Evolutionary conservation across 2,329 filamentous ascomycete species (phyloP).

Genomic region (Colletotrichum plurivorum): DNA sequence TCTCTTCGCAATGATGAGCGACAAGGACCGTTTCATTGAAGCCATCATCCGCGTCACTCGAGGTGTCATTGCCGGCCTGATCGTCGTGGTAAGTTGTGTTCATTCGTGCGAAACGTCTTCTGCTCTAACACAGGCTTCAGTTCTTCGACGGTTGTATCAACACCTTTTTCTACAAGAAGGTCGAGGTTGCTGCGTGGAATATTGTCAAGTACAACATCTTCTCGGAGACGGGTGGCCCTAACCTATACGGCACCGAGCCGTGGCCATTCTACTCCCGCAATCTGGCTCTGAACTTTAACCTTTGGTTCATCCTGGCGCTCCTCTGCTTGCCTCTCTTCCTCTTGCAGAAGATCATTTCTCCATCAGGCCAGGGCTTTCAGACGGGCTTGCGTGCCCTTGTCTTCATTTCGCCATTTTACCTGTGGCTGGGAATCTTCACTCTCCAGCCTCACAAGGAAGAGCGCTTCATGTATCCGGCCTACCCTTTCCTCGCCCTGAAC

Average conservation of each 20-base stretch:
- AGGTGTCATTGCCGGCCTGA: slow-evolving; percentile 75
- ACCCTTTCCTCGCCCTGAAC: slow-evolving; percentile 91
- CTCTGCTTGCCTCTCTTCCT: slow-evolving; percentile 81
- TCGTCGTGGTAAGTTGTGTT: slow-evolving; percentile 75
- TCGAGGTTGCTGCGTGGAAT: slow-evolving; percentile 86
- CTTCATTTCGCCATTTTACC: slow-evolving; percentile 88
- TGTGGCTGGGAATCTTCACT: slow-evolving; percentile 94
- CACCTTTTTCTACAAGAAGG: slow-evolving; percentile 86
- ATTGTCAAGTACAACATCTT: slow-evolving; percentile 98
- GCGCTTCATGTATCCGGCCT: slow-evolving; percentile 97
- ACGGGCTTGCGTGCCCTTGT: slow-evolving; percentile 82
- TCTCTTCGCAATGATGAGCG: slow-evolving; percentile 68
- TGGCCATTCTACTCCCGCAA: slow-evolving; percentile 98
- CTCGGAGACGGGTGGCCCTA: slow-evolving; percentile 82
- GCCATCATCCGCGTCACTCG: slow-evolving; percentile 74
- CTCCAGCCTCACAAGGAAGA: slow-evolving; percentile 97
- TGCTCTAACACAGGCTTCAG: slow-evolving; percentile 57
- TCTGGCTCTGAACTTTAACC: slow-evolving; percentile 91
- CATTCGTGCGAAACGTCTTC: not conserved
- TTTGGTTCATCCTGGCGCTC: slow-evolving; percentile 90
- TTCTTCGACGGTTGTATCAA: slow-evolving; percentile 79
- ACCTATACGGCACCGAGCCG: slow-evolving; percentile 95
- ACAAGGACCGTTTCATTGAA: slow-evolving; percentile 71
- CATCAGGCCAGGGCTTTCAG: slow-evolving; percentile 74
- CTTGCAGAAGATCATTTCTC: slow-evolving; percentile 77